A percentile compares a stretch with the other conserved stretches of the same genome.
Conservation (phyloP, 495 filamentous ascomycete genomes). For the Lasiosphaeria miniovina region DNA sequence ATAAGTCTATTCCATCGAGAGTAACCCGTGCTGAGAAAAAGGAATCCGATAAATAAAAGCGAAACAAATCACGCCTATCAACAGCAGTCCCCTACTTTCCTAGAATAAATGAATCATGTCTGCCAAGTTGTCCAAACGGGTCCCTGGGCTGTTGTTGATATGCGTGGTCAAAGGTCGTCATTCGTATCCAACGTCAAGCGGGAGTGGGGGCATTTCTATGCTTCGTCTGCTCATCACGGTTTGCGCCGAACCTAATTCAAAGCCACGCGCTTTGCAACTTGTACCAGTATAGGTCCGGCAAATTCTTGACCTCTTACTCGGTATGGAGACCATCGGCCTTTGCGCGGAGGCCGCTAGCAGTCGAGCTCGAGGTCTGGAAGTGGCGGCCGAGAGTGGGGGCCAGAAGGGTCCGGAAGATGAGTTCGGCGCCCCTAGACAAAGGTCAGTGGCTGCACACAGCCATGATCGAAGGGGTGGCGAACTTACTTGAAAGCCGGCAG, state of each 20-base stretch:
- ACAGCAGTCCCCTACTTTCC: conserved; percentile 14
- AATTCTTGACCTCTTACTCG: conserved; percentile 39
- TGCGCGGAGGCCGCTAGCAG: conserved; percentile 84
- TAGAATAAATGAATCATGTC: conserved; percentile 15
- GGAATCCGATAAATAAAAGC: conserved; percentile 17
- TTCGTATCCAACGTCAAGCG: conserved; percentile 29
- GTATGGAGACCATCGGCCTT: conserved; percentile 77
- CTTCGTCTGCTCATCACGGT: conserved; percentile 5
- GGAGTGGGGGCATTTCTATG: conserved; percentile 18
- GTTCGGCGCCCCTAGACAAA: conserved; percentile 73
- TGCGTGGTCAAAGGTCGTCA: conserved; percentile 21
- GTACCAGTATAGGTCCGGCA: conserved; percentile 1
- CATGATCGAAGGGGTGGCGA: conserved; percentile 1
- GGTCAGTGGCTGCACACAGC: conserved; percentile 5
- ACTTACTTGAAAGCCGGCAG: conserved; percentile 89
- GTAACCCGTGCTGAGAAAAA: conserved; percentile 15
- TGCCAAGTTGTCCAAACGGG: conserved; percentile 16
- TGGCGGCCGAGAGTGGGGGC: conserved; percentile 87
- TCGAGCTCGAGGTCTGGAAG: conserved; percentile 73
- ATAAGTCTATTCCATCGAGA: conserved; percentile 17
- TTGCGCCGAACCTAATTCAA: conserved; percentile 15
- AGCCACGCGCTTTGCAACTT: conserved; percentile 23
- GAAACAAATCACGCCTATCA: conserved; percentile 9
- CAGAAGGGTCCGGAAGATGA: conserved; percentile 95
- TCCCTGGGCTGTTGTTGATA: conserved; percentile 22